Conservation (phyloP, 352 stramenopile genomes). For the Globisporangium viniferum region DNA sequence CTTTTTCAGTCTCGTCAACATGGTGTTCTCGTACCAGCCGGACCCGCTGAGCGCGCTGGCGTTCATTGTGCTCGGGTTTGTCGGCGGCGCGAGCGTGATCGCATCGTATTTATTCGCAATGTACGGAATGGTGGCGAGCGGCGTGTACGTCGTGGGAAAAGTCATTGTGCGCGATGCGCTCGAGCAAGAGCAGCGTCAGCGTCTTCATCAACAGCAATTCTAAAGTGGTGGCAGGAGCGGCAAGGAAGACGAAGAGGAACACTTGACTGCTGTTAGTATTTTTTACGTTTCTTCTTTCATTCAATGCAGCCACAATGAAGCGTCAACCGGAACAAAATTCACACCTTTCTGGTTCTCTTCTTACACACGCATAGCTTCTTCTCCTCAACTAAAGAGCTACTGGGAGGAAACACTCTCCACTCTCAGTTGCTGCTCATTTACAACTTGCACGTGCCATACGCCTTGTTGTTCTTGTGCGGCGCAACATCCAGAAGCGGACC, state of each 20-base stretch:
- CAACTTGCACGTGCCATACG: constrained; percentile 65
- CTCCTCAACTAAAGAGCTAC: background rate
- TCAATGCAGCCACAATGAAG: background rate
- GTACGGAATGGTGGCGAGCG: constrained; percentile 82
- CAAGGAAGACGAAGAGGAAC: background rate
- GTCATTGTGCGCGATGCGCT: constrained; percentile 69
- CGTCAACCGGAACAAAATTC: background rate
- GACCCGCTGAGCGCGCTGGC: constrained; percentile 70
- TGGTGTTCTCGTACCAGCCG: constrained; percentile 83
- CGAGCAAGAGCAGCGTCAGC: constrained; percentile 67
- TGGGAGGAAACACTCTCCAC: background rate
- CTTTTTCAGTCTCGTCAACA: constrained; percentile 76
- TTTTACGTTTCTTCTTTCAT: background rate
- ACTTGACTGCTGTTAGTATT: background rate
- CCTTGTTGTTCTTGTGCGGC: constrained; percentile 58
- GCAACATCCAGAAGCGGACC: constrained; percentile 60
- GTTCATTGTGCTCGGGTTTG: constrained; percentile 71
- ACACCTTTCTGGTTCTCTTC: background rate
- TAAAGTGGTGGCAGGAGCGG: background rate
- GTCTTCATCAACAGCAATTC: constrained; percentile 37
- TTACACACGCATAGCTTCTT: background rate
- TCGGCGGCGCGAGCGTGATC: constrained; percentile 74
- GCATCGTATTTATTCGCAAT: constrained; percentile 85
- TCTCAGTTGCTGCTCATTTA: constrained; percentile 15
- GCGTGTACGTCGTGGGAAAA: constrained; percentile 79